Evolutionary conservation across 805 yeast species (phyloP).

Genomic region (Starmerella gropengiesseri): DNA sequence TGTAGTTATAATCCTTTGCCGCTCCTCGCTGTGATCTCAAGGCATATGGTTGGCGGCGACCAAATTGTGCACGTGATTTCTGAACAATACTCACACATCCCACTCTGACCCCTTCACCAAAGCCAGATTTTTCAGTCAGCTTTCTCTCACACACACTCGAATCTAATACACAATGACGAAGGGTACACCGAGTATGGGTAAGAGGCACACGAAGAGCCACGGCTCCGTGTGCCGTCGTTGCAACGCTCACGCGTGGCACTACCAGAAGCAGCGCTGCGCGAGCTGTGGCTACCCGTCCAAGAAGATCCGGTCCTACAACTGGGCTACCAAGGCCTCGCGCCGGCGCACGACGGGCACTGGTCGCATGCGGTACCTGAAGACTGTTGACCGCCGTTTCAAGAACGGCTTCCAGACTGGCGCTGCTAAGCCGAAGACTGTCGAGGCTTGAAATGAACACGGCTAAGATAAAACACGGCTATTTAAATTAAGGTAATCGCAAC

Average conservation of each 20-base stretch:
- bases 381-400: slow-evolving; percentile 95
- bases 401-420: slow-evolving; percentile 93
- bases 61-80: slow-evolving; percentile 2
- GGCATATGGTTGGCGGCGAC: no score
- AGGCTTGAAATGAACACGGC: slow-evolving; percentile 32
- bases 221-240: slow-evolving; percentile 84
- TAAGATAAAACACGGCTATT: slow-evolving; percentile 10
- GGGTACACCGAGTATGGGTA: slow-evolving; percentile 99
- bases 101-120: slow-evolving; percentile 9
- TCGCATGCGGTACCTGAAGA: slow-evolving; percentile 96
- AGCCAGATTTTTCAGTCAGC: slow-evolving; percentile 20
- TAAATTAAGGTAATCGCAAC: slow-evolving; percentile 12
- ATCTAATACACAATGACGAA: slow-evolving; percentile 34
- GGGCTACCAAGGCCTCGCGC: slow-evolving; percentile 99
- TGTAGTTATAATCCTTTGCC: no score
- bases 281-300: slow-evolving; percentile 99
- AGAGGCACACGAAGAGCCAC: slow-evolving; percentile 99
- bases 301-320: slow-evolving; percentile 85
- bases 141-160: slow-evolving; percentile 11
- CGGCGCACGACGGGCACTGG: slow-evolving; percentile 99
- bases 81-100: slow-evolving; percentile 7
- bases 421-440: slow-evolving; percentile 44
- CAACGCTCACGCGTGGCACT: slow-evolving; percentile 97
- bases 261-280: slow-evolving; percentile 98
- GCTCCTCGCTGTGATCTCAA: no score